Evolutionary conservation across 352 stramenopile species (phyloP).

Genomic region (Pythium grandisporangium): DNA sequence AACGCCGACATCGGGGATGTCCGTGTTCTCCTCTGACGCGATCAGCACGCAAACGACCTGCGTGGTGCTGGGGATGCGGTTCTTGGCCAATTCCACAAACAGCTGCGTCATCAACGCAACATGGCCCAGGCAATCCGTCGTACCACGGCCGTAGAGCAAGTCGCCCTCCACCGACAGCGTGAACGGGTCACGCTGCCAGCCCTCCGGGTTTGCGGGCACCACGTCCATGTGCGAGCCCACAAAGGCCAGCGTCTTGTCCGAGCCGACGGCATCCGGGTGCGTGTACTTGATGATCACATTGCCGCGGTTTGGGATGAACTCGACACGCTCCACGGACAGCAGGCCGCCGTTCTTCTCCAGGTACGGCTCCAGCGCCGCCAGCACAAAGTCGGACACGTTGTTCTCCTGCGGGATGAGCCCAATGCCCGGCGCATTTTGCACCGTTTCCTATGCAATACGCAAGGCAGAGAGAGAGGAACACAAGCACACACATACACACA

Average conservation of each 20-base stretch:
- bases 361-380: conserved; percentile 78
- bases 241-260: conserved; percentile 76
- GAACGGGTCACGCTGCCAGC: conserved; percentile 86
- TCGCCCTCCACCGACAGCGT: conserved; percentile 83
- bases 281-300: conserved; percentile 91
- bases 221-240: conserved; percentile 90
- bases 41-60: conserved; percentile 90
- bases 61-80: conserved; percentile 58
- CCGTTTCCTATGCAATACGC: conserved; percentile 27
- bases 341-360: conserved; percentile 54
- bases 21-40: conserved; percentile 78
- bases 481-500: too few species aligned
- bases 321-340: conserved; percentile 64
- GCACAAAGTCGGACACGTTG: conserved; percentile 82
- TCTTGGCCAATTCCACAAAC: conserved; percentile 68
- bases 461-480: background rate
- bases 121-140: conserved; percentile 90
- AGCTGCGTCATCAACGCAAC: conserved; percentile 87
- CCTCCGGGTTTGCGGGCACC: conserved; percentile 86
- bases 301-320: conserved; percentile 76
- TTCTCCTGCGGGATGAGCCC: conserved; percentile 82
- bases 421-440: conserved; percentile 55
- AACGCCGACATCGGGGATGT: conserved; percentile 80
- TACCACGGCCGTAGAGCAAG: conserved; percentile 88
- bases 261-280: conserved; percentile 22